Conservation (phyloP, 306 rosid species). For the Cicer pinnatifidum region DNA sequence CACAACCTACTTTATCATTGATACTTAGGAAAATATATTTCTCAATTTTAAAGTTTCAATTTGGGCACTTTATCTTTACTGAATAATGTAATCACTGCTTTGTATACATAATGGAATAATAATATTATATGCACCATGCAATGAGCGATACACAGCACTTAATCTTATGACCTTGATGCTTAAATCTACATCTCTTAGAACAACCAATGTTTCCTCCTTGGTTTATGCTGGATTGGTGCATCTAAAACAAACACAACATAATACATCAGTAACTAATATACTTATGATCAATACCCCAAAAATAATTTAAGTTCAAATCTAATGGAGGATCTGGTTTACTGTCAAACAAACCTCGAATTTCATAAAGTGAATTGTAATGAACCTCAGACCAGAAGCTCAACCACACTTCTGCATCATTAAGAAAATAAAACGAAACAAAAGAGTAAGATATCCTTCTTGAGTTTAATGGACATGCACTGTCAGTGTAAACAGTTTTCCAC, state of each 20-base stretch:
- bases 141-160: background rate
- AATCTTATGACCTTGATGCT: slow-evolving; percentile 8
- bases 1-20: slow-evolving; percentile 33
- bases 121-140: slow-evolving; percentile 10
- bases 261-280: slow-evolving; percentile 30
- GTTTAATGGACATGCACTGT: no score
- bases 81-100: slow-evolving; percentile 32
- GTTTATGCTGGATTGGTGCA: slow-evolving; percentile 65
- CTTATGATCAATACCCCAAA: background rate
- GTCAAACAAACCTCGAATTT: slow-evolving; percentile 56
- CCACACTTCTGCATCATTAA: slow-evolving; percentile 77
- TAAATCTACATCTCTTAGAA: slow-evolving; percentile 53
- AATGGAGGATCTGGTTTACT: background rate
- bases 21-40: slow-evolving; percentile 30
- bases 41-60: slow-evolving; percentile 14
- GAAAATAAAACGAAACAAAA: slow-evolving; percentile 33
- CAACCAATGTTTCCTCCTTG: slow-evolving; percentile 84
- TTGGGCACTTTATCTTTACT: slow-evolving; percentile 21
- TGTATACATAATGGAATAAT: background rate
- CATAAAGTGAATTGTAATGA: slow-evolving; percentile 86
- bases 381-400: slow-evolving; percentile 97
- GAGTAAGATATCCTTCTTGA: background rate
- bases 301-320: slow-evolving; percentile 11
- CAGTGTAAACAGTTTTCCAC: no score
- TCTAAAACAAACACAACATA: slow-evolving; percentile 53